Conservation (phyloP, 1,139 yeast genomes). For the Saccharomycopsis hybrid region DNA sequence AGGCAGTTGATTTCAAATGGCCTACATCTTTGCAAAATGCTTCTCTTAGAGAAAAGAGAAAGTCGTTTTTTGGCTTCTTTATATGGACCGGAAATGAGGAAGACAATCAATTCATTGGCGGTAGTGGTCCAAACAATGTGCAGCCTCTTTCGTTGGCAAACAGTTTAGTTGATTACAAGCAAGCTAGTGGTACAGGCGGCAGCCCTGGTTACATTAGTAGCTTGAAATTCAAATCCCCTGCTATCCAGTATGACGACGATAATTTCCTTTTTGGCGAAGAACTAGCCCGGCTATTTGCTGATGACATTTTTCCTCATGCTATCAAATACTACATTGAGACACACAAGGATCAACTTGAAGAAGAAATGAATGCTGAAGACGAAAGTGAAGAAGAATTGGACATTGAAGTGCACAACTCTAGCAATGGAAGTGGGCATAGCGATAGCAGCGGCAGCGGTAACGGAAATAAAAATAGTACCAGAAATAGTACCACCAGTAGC, state of each 20-base stretch:
- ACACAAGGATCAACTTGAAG: conserved; percentile 46
- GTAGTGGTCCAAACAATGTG: neutral
- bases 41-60: neutral
- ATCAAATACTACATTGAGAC: conserved; percentile 70
- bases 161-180: neutral
- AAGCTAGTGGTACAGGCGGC: neutral
- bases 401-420: conserved; percentile 24
- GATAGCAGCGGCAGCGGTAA: conserved; percentile 19
- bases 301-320: conserved; percentile 66
- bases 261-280: conserved; percentile 62
- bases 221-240: neutral
- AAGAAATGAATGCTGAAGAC: conserved; percentile 44
- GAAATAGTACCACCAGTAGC: neutral
- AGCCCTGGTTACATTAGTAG: neutral
- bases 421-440: conserved; percentile 32
- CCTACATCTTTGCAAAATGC: conserved; percentile 31
- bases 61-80: conserved; percentile 18
- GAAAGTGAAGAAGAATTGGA: conserved; percentile 41
- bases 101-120: neutral
- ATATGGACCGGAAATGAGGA: conserved; percentile 15
- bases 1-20: conserved; percentile 49
- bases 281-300: conserved; percentile 53
- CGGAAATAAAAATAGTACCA: neutral
- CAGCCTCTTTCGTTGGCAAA: neutral
- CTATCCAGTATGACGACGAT: neutral